Evolutionary conservation across 805 yeast species (phyloP), one percentile per base, ranked within the genome.

Genomic region (Saccharomycopsis amapae): DNA sequence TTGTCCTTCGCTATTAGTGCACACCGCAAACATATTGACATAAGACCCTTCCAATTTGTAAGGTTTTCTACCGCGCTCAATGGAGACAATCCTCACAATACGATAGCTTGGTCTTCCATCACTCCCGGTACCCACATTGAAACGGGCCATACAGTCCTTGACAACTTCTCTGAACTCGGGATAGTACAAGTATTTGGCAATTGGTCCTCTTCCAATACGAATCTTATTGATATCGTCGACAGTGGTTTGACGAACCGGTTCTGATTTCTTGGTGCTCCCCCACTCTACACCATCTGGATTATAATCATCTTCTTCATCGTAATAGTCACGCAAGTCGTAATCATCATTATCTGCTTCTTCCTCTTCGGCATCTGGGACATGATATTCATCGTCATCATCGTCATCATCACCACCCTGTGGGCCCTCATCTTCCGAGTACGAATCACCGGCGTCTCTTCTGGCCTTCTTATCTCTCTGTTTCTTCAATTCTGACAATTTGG

Each of bases 1-100:
- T 53, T 74, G 78, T 32, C 80, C 77, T 42, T 73, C 72, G 42
- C 95, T 96, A 60, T 86, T 95, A n/a, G 89, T 73, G 12, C 86
- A 90, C 44, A 77, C 69, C 53, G 90, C 69, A 53, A 75, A 79
- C 56, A 71, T 70, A 53, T 77, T 76, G 2, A 78, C 78, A 24
- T 65, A 67, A 40, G 73, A 66, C 48, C 66, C 67, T 45, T 74
- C 68, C 61, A 76, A 66, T 30, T 61, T 63, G 58, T 78, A 79
- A 15, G 79, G 76, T 51, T 67, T 71, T 32, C 52, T 40, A 38
- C 69, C 72, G 40, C 67, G 63, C 22, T 73, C 74, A 6, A 84
- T 75, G 45, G 76, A 81, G 54, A 80, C 83, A 37, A 93, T 78
- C 58, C 77, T 81, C 40, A 90, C 95, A 76, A 90, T 74, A 56